Base-by-base conservation (phyloP, 306 rosid genomes). In the Acacia melanoxylon region DNA sequence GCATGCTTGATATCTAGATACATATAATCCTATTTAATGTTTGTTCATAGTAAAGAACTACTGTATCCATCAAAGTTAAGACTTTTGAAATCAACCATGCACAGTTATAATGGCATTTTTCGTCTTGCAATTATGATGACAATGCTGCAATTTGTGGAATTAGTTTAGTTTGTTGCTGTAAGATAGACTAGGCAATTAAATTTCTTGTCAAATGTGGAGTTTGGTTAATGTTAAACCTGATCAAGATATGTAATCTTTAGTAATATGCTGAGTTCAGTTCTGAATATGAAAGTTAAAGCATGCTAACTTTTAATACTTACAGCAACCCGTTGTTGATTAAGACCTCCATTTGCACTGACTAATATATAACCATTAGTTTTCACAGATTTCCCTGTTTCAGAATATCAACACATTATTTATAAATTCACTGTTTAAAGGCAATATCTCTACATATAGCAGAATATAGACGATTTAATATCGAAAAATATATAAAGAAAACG, bases 261-360 rank as follows among this genome's bases (percentile, higher is more conserved):
- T 0, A 31, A 66, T 58, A n/a, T 41, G 59, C 35, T 46, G 49
- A 48, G 74, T 27, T 63, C 44, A 80, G 66, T 40, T 58, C 42
- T 76, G 59, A 83, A 81, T 48, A 62, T 77, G 17, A 51, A 10
- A 76, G 67, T 63, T 46, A 22, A 75, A 62, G 48, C 63, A 59
- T 54, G 69, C 48, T 29, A 83, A 66, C 31, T 79, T 69, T 19
- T 40, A 68, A 68, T 84, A 87, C 98, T 88, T 85, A 95, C 99
- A 48, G 99, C 99, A 71, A 95, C 99, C 80, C 98, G 87, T 79
- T 95, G 99, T 86, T 95, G 99, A 87, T 95, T 95, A 72, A 95
- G 99, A 68, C 99, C 99, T 4, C 99, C 99, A 83, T 93, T 95
- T 72, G 99, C 98, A 83, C 99, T 93, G 82, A 93, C 87, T 54